These are phyloP conservation scores for Echeveria elegans DNA, from an alignment of 164 flowering plant genomes.

Conservation along the genomic window DNA sequence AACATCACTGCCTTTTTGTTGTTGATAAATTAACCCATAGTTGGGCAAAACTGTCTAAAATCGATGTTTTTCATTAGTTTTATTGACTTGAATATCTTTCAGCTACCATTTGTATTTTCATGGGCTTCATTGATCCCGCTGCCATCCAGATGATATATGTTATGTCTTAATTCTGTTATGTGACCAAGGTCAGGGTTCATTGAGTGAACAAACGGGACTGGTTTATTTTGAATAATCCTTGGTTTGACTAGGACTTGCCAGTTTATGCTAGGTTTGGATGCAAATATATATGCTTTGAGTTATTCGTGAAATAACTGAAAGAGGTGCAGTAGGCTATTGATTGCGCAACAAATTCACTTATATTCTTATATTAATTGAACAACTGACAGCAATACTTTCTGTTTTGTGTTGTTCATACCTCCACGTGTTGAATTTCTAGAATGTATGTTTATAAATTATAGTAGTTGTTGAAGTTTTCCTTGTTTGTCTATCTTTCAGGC, in stretches of 20 bases:
- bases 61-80: neutral
- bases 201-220: neutral
- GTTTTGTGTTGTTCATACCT: neutral
- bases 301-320: too few species aligned
- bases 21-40: too few species aligned
- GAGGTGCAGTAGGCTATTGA: too few species aligned
- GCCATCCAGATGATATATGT: neutral
- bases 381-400: neutral
- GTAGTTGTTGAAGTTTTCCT: neutral
- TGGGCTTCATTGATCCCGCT: too few species aligned
- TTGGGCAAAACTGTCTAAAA: neutral
- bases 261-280: neutral
- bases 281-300: neutral
- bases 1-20: too few species aligned
- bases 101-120: neutral
- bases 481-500: conserved; percentile 29
- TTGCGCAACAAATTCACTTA: neutral
- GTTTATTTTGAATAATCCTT: too few species aligned
- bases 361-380: neutral
- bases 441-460: neutral
- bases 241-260: neutral
- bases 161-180: too few species aligned
- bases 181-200: neutral
- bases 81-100: neutral
- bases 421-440: neutral